Evolutionary conservation across 371 early-diverging fungal species (phyloP).

Genomic region (Phascolomyces articulosus): DNA sequence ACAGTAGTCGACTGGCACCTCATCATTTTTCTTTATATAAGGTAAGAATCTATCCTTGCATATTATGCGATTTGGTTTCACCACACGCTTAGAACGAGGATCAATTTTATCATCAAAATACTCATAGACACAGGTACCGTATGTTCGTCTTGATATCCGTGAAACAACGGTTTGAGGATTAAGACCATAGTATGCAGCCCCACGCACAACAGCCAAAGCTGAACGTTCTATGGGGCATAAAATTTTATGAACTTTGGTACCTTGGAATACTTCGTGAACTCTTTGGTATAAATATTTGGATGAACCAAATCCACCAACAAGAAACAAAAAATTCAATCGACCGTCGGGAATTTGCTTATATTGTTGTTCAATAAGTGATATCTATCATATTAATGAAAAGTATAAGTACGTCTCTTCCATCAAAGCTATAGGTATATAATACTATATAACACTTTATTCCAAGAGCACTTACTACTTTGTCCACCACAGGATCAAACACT

Average conservation of each 20-base stretch:
- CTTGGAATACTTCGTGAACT: too few relatives aligned
- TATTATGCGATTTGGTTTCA: too few relatives aligned
- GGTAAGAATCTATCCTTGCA: slow-evolving; percentile 45
- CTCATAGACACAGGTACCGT: slow-evolving; percentile 57
- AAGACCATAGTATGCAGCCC: slow-evolving; percentile 54
- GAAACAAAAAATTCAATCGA: slow-evolving; percentile 29
- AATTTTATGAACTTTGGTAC: slow-evolving; percentile 28
- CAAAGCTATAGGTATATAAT: too few relatives aligned
- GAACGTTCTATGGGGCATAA: slow-evolving; percentile 44
- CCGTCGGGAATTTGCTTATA: too few relatives aligned
- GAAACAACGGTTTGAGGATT: slow-evolving; percentile 53
- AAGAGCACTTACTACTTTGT: too few relatives aligned
- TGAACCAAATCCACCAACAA: too few relatives aligned
- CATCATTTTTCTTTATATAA: slow-evolving; percentile 47
- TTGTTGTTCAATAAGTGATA: slow-evolving; percentile 37
- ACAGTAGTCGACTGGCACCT: slow-evolving; percentile 45
- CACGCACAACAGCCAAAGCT: slow-evolving; percentile 49
- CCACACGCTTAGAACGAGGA: slow-evolving; percentile 30
- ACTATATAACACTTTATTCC: slow-evolving; percentile 52
- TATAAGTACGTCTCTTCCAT: too few relatives aligned
- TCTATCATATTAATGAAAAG: too few relatives aligned
- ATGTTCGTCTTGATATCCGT: too few relatives aligned
- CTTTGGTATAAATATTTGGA: too few relatives aligned
- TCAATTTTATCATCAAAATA: slow-evolving; percentile 49
- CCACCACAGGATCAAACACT: too few relatives aligned